Base-by-base conservation (phyloP, 108 stramenopile genomes). In the Conticribra weissflogii region DNA sequence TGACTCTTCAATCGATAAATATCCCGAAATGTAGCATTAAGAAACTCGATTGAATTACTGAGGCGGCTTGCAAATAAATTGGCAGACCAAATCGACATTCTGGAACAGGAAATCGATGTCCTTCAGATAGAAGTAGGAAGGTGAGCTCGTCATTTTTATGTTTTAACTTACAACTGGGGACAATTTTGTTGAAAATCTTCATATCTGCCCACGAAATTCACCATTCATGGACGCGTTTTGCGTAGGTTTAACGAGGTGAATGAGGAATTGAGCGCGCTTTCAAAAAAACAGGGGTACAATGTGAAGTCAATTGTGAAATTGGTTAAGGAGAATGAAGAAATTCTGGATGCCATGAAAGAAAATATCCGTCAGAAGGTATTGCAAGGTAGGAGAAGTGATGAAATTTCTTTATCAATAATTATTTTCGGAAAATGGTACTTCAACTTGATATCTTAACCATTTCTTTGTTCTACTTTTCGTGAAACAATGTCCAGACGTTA, bases 261-360 rank as follows among this genome's bases (percentile, higher is more conserved):
- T 31, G 31, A 45, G 5, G 52, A 72, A 56, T 59, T 72, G 33
- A 18, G 63, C 30, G 49, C 54, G 16, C 21, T 72, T 1, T 51
- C 71, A 48, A 27, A 46, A 24, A 5, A 33, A 29, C 53, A 72
- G 36, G 61, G 44, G 55, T 44, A 28, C 7, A 55, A 8, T 22
- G 22, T 62, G 17, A 61, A 72, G 18, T 32, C 23, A 27, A 24
- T 62, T 19, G 3, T 72, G 7, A 61, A 52, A 32, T 48, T 72
- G 53, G 62, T 72, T 16, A 33, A 44, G 24, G 25, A 46, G 3
- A 63, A 72, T 50, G 71, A 72, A 46, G 60, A 62, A 25, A 54
- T 50, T 48, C 41, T 72, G 61, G 71, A 72, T 72, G 16, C 44
- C 29, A 72, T 72, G 71, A 63, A 31, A 46, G 66, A 51, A 28